Evolutionary conservation across 257 asterid genomes (phyloP), one percentile per base, ranked within the genome.

Genomic region (Capsicum chinense): DNA sequence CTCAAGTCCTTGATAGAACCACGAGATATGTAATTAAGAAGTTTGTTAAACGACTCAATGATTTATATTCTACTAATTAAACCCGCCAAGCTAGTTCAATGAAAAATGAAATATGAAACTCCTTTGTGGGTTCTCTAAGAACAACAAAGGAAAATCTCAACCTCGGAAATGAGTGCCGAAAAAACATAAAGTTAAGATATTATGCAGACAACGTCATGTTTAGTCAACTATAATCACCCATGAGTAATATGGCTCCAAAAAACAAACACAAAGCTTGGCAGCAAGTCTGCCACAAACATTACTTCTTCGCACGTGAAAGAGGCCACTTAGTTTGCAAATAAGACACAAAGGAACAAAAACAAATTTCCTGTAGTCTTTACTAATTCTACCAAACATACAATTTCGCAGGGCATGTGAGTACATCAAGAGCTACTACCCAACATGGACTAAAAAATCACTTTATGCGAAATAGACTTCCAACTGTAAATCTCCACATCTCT

Each of bases 151-250:
- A 47, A 12, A 73, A 19, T 71, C 5, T 71, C 17, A 19, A 19
- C 47, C 56, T 7, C 1, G 0, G 39, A 47, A 47, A 19, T 19
- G n/a, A 47, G 3, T 73, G 59, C 1, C 15, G 5, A 47, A 47
- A 47, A 1, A 73, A 70, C 33, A 70, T 5, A 9, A 10, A 73
- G 42, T 12, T 50, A 7, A 50, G 42, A 74, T 50, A 50, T 74
- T 12, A 74, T 12, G 44, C 62, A 21, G 19, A 11, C 62, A 13
- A 21, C 47, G 0, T 12, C 6, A 50, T 74, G 62, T 12, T 11
- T 50, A 48, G 62, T 21, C 81, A 74, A 74, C 62, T 74, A 50
- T 13, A 74, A 74, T 7, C 62, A 21, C 21, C 80, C 21, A 52
- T 44, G 47, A 52, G 44, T 19, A 21, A 50, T 74, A 74, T n/a